phyloP scores from a whole-genome alignment of 2,329 filamentous ascomycete genomes.

The Pseudocercospora vitis region DNA sequence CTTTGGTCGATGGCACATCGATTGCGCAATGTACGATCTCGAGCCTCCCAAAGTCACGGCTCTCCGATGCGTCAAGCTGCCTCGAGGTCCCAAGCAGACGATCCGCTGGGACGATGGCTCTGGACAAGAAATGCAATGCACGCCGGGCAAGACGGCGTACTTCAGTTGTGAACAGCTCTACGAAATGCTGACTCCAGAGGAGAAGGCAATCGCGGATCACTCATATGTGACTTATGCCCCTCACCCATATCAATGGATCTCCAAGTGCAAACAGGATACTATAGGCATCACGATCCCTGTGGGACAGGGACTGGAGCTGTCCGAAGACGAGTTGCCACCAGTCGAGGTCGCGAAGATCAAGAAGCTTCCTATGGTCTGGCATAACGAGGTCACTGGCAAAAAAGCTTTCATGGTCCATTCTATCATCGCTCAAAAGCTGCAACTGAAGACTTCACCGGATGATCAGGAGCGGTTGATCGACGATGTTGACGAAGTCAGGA shows the following conservation, averaged over 20 bases:
- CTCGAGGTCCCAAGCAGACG: background rate
- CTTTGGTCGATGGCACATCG: constrained; percentile 8
- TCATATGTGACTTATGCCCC: background rate
- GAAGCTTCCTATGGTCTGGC: constrained; percentile 11
- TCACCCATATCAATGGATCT: constrained; percentile 5
- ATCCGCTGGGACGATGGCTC: constrained; percentile 4
- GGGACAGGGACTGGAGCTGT: constrained; percentile 4
- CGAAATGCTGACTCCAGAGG: constrained; percentile 1
- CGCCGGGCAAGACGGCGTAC: background rate
- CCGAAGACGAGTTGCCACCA: background rate
- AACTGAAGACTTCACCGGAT: background rate
- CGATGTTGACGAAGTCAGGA: constrained; percentile 5
- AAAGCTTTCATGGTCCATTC: constrained; percentile 7
- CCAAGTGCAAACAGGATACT: constrained; percentile 2
- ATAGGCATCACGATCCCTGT: constrained; percentile 4
- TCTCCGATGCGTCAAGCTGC: constrained; percentile 2
- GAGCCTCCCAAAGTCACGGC: constrained; percentile 7
- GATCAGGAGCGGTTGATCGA: constrained; percentile 5
- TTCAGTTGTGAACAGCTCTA: constrained; percentile 5
- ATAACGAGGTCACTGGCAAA: constrained; percentile 4
- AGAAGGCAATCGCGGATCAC: background rate
- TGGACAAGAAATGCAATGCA: background rate
- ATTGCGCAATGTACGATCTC: constrained; percentile 10
- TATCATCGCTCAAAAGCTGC: background rate
- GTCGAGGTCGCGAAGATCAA: background rate